A percentile compares a stretch with the other conserved stretches of the same genome.
These are phyloP conservation scores for Diaporthe humulicola DNA, from an alignment of 2,329 filamentous ascomycete species.

Conservation along the genomic window DNA sequence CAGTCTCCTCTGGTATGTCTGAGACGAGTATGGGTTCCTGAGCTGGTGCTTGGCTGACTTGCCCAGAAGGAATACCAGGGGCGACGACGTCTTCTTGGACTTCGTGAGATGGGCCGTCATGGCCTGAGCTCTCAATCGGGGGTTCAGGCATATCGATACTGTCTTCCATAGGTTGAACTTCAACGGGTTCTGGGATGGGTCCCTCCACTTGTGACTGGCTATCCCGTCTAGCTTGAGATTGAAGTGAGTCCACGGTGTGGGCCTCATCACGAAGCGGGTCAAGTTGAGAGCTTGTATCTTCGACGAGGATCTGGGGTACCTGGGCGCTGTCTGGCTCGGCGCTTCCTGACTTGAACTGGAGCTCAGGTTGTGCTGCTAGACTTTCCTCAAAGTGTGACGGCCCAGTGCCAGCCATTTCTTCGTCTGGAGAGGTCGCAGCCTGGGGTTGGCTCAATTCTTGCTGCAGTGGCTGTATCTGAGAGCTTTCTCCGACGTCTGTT, in stretches of 20 bases:
- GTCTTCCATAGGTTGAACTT: not conserved
- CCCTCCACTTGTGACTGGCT: not conserved
- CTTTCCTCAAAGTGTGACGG: not conserved
- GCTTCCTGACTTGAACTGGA: not conserved
- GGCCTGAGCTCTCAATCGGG: not conserved
- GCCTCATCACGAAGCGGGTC: not conserved
- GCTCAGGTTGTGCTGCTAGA: not conserved
- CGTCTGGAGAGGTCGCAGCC: not conserved
- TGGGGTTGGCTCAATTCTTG: not conserved
- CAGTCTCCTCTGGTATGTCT: not conserved
- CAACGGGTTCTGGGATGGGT: not conserved
- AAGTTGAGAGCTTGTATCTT: not conserved
- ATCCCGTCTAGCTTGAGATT: not conserved
- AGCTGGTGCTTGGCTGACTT: not conserved
- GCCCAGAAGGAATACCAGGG: not conserved
- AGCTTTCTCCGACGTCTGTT: not conserved
- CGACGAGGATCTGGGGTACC: not conserved
- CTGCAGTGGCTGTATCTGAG: not conserved
- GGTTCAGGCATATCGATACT: not conserved
- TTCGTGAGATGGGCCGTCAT: not conserved
- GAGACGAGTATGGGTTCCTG: slow-evolving; percentile 5
- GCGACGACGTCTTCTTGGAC: not conserved
- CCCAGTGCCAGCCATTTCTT: not conserved
- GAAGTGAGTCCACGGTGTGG: not conserved
- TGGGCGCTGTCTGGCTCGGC: not conserved